Evolutionary conservation across 2,329 filamentous ascomycete species (phyloP).

Genomic region (Talaromyces sp.): DNA sequence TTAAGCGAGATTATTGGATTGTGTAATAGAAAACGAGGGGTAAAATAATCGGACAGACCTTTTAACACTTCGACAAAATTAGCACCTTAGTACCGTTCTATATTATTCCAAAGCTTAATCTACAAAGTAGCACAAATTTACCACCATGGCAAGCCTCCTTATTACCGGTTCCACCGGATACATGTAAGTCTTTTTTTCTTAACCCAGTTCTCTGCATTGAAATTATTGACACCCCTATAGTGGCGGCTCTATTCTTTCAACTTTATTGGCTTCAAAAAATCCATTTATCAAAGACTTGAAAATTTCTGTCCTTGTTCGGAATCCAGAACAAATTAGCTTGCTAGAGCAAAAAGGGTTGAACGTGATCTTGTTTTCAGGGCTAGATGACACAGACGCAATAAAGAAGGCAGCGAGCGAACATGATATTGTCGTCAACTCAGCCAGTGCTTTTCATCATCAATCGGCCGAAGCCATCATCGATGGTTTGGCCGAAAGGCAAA

Average conservation of each 20-base stretch:
- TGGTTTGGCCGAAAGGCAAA: slow-evolving; percentile 39
- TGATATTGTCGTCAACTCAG: slow-evolving; percentile 42
- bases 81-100: no score
- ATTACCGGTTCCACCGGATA: not conserved
- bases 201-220: not conserved
- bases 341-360: slow-evolving; percentile 8
- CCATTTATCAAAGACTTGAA: not conserved
- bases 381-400: slow-evolving; percentile 15
- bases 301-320: slow-evolving; percentile 13
- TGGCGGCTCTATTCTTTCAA: slow-evolving; percentile 5
- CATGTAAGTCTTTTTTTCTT: not conserved
- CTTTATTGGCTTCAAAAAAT: not conserved
- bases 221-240: not conserved
- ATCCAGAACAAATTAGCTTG: slow-evolving; percentile 2
- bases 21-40: no score
- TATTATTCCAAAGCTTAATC: no score
- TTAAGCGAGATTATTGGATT: no score
- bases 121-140: not conserved
- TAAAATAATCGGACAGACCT: no score
- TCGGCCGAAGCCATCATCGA: slow-evolving; percentile 39
- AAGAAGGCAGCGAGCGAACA: slow-evolving; percentile 12
- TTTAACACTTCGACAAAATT: no score
- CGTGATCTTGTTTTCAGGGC: slow-evolving; percentile 10
- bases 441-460: slow-evolving; percentile 33
- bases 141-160: not conserved